These are phyloP conservation scores for Benincasa hispida DNA, from an alignment of 306 rosid genomes.

Conservation along the genomic window DNA sequence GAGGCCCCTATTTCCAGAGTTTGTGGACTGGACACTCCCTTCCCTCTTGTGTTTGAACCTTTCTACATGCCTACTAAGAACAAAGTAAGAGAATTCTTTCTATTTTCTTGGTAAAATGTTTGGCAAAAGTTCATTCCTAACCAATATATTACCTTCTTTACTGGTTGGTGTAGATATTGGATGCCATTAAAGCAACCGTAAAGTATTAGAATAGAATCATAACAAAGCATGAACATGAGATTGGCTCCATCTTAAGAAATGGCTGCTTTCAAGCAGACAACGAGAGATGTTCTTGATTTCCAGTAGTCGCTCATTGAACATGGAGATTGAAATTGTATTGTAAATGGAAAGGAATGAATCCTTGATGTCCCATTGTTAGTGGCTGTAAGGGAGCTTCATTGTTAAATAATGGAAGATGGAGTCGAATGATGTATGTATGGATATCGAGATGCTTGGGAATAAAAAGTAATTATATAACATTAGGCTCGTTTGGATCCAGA, in stretches of 20 bases:
- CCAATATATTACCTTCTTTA: not conserved
- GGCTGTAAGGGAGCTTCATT: not conserved
- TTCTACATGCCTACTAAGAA: conserved; percentile 92
- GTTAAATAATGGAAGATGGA: not conserved
- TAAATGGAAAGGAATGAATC: not conserved
- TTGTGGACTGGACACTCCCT: conserved; percentile 93
- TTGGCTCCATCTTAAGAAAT: not conserved
- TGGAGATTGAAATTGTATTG: not conserved
- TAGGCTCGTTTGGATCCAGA: too few species aligned
- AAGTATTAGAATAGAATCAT: conserved; percentile 27
- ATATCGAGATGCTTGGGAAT: not conserved
- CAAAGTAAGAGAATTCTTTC: conserved; percentile 34
- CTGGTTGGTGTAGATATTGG: conserved; percentile 66
- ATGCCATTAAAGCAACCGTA: conserved; percentile 80
- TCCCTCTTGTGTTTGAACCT: conserved; percentile 94
- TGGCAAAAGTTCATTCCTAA: not conserved
- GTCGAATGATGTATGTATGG: not conserved
- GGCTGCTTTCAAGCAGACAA: not conserved
- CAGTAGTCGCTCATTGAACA: not conserved
- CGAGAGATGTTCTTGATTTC: not conserved
- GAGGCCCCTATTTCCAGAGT: conserved; percentile 92
- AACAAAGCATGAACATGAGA: not conserved
- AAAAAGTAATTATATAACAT: not conserved
- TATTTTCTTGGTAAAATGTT: not conserved
- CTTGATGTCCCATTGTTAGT: not conserved